Evolutionary conservation across 164 flowering plant genomes (phyloP), one percentile per base, ranked within the genome.

Genomic region (Magnolia changhungtana): DNA sequence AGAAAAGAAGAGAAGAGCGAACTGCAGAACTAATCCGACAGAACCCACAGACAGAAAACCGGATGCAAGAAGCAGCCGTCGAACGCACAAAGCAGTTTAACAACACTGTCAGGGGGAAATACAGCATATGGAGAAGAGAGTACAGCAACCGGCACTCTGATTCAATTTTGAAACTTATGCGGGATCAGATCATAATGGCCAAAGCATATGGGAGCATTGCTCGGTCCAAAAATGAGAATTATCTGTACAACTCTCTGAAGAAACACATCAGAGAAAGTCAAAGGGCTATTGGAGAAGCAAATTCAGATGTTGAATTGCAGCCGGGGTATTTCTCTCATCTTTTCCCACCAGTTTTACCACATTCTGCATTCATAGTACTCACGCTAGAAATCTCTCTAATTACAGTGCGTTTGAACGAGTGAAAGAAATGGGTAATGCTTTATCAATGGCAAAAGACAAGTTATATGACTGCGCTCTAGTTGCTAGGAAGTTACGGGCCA

Each of bases 111-210:
- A 83, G 75, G 79, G 94, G 92, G 67, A 95, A 88, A 80, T 95
- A 91, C 79, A 88, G 92, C 74, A 90, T 93, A 84, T 95, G 98
- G 98, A 89, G 94, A 84, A 87, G 81, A 88, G 97, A 95, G 63
- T 90, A 84, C 79, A 89, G 86, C 29, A 89, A 83, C 77, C 91
- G 87, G 52, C 89, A 88, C 74, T 82, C 97, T 61, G 88, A 86
- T 79, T 82, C 88, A 45, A 80, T 80, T 24, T 75, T 89, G 69
- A 89, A 85, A 79, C 90, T 89, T 66, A 88, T 89, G 87, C 81
- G 83, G 18, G 90, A 88, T 78, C 92, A 89, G 81, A 76, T 87
- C 73, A 87, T 88, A 79, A 89, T 89, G 90, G 92, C 90, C 20
- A 87, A 81, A 77, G 90, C 78, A 74, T 89, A 89, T 85, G 86